These are phyloP conservation scores for Santalum album DNA, from an alignment of 164 flowering plant genomes.

Conservation along the genomic window DNA sequence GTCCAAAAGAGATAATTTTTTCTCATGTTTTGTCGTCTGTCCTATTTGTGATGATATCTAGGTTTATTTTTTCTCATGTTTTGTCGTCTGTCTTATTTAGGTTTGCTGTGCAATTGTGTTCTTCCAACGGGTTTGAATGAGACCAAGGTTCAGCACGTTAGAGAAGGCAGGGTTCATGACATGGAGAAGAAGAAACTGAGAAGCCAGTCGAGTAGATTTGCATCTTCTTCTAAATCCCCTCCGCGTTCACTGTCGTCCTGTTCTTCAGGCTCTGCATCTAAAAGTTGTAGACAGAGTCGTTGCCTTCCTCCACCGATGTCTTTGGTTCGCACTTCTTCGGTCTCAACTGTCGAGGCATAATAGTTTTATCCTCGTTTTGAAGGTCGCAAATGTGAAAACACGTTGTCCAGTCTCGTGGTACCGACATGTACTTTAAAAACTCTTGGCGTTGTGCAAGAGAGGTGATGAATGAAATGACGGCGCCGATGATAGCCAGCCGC, in stretches of 20 bases:
- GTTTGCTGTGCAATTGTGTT: constrained; percentile 68
- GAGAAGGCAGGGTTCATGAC: constrained; percentile 20
- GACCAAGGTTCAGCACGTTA: constrained; percentile 36
- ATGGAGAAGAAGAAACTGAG: constrained; percentile 51
- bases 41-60: background rate
- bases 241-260: constrained; percentile 13
- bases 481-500: too few relatives aligned
- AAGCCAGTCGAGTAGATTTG: constrained; percentile 38
- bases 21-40: background rate
- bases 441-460: too few relatives aligned
- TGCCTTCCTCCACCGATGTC: constrained; percentile 22
- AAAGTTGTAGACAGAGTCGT: constrained; percentile 22
- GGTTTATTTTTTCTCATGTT: too few relatives aligned
- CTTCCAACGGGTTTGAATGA: constrained; percentile 59
- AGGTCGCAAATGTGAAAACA: background rate
- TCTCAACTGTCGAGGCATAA: constrained; percentile 4
- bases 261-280: constrained; percentile 15
- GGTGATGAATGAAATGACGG: background rate
- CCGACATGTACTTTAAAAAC: background rate
- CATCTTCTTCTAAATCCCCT: constrained; percentile 18
- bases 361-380: constrained; percentile 2
- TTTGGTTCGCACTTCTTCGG: constrained; percentile 15
- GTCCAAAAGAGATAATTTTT: too few relatives aligned
- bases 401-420: background rate
- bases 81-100: too few relatives aligned